Base-by-base conservation (phyloP, 2,329 filamentous ascomycete species). In the Parascedosporium putredinis region DNA sequence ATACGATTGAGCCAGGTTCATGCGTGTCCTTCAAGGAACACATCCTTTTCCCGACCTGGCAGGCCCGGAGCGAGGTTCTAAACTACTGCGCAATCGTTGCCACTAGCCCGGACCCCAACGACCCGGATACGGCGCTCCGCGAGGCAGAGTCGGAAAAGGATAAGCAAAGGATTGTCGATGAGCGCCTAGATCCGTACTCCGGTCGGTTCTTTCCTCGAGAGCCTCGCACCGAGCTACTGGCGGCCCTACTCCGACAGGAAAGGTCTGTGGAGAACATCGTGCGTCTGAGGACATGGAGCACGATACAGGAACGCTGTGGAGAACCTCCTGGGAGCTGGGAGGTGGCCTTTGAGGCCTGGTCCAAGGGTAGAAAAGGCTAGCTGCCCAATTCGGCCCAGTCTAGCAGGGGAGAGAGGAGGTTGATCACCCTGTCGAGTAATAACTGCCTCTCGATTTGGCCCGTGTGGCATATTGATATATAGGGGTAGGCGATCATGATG, bases 111-210 rank as follows among this genome's bases (percentile, higher is more conserved):
- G 89, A 97, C 59, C 88, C 88, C 0, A 78, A 91, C 52, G 90
- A 96, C 58, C 90, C 90, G 1, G 86, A 91, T 51, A 74, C 81
- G 23, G 70, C 86, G 1, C 59, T 86, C 16, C 73, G 86, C 50
- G 76, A 88, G 58, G 73, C 81, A 1, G 86, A 95, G 65, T 79
- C 80, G 49, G 77, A 81, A 51, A 79, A 73, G 57, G 81, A 86
- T 54, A 74, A 83, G 45, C 84, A 91, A 59, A 73, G 81, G 48
- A 74, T 91, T 0, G 82, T 97, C 4, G 80, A 97, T 63, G 93
- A 97, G 67, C 74, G 93, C 50, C 64, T 96, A 52, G 93, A 98
- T 69, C 93, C 93, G 2, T 98, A 98, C 62, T 90, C 86, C 8
- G 85, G 74, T 5, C 74, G 91, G 22, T 95, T 88, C 63, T 91